A percentile compares a stretch with the other conserved stretches of the same genome.
phyloP scores from a whole-genome alignment of 2,329 filamentous ascomycete species.

The Beauveria varroae region DNA sequence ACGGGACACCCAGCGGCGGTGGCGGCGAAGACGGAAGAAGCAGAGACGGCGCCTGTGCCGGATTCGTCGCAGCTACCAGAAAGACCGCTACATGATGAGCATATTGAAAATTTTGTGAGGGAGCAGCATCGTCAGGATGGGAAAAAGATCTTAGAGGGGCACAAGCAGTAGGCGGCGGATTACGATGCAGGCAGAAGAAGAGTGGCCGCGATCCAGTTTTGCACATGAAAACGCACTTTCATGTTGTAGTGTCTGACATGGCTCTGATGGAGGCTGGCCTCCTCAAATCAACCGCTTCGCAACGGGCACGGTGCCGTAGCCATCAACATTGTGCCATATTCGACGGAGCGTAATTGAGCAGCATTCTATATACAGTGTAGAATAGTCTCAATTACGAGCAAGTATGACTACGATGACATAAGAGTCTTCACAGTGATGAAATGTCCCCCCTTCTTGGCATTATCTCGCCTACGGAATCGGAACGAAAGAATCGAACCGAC shows the following conservation, averaged over 20 bases:
- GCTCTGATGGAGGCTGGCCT: no score
- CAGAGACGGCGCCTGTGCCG: background rate
- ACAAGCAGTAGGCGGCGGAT: background rate
- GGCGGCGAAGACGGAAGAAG: conserved; percentile 4
- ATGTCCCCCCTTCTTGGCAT: conserved; percentile 58
- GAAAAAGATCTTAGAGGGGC: conserved; percentile 19
- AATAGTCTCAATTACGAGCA: background rate
- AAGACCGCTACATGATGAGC: conserved; percentile 37
- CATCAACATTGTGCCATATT: no score
- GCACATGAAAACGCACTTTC: no score
- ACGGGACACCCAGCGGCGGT: conserved; percentile 18
- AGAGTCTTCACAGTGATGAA: conserved; percentile 13
- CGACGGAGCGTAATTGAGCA: no score
- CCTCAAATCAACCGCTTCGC: no score
- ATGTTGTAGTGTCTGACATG: no score
- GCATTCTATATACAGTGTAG: no score
- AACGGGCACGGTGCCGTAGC: no score
- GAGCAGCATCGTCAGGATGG: conserved; percentile 40
- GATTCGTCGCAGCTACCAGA: conserved; percentile 30
- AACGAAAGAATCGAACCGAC: conserved; percentile 24
- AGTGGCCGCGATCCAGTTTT: no score
- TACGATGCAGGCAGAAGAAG: no score
- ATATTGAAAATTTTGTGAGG: conserved; percentile 46
- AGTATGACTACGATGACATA: background rate
- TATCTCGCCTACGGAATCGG: conserved; percentile 38